Evolutionary conservation across 1,284 basidiomycete genomes (phyloP).

Genomic region (Sutorius eximius): DNA sequence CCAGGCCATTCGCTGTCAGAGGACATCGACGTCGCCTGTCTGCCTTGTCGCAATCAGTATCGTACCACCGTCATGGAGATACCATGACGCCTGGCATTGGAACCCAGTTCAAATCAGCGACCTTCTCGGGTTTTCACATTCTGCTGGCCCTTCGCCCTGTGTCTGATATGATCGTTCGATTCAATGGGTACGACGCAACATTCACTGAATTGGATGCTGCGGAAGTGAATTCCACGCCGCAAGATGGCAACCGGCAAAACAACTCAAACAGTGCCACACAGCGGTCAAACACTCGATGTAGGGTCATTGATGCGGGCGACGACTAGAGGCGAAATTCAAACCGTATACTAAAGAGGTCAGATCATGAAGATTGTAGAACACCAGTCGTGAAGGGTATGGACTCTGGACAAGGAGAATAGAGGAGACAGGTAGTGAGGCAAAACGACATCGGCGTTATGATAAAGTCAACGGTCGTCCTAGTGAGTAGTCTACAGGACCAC

Average conservation of each 20-base stretch:
- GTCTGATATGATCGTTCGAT: no score
- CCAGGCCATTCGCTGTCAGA: neutral
- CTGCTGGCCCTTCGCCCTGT: no score
- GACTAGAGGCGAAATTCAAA: slow-evolving; percentile 14
- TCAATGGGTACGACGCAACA: neutral
- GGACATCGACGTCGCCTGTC: neutral
- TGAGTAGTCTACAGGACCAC: slow-evolving; percentile 52
- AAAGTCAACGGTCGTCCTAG: slow-evolving; percentile 17
- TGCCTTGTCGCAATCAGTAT: neutral
- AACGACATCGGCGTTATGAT: slow-evolving; percentile 22
- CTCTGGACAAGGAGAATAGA: slow-evolving; percentile 21
- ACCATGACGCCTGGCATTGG: no score
- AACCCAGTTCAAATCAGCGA: no score
- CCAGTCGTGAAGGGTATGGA: slow-evolving; percentile 40
- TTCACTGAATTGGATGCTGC: slow-evolving; percentile 14
- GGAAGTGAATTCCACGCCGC: slow-evolving; percentile 7
- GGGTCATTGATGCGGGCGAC: neutral
- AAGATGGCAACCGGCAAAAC: slow-evolving; percentile 24
- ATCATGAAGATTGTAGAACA: slow-evolving; percentile 40
- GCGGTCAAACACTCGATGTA: neutral
- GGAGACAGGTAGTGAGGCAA: slow-evolving; percentile 18
- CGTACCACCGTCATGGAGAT: neutral
- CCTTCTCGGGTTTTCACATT: neutral
- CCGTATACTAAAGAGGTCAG: slow-evolving; percentile 30
- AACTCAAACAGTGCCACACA: slow-evolving; percentile 6